Base-by-base conservation (phyloP, 2,329 filamentous ascomycete genomes). In the Penicillium sp. region DNA sequence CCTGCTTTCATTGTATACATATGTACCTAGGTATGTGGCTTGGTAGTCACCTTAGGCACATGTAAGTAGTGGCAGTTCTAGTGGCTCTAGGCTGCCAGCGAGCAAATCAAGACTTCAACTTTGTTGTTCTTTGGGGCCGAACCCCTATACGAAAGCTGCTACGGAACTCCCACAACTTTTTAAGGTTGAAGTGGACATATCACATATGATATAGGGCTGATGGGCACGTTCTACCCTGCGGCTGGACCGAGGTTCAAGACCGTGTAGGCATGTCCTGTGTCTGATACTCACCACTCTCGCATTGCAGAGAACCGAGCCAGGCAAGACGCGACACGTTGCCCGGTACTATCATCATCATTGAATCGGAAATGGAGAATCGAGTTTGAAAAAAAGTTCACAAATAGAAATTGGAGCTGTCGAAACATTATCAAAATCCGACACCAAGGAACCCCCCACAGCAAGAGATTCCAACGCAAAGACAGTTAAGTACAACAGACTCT, bases 341-440 rank as follows among this genome's bases (percentile, higher is more conserved):
- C 8, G 24, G 40, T 29, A 47, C 43, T 34, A 32, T 49, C 31
- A 43, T 35, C 32, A 29, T 49, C 29, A 35, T 31, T 4, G 29
- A 39, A 24, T 26, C 13, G 13, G 16, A 34, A 31, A 22, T 22
- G 34, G 34, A 47, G 14, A 46, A 14, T 40, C 14, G 34, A 37
- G 35, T 45, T 45, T 52, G 46, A 50, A 61, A 65, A 51, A 45
- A 55, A 46, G 42, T 35, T 59, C 53, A 61, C 59, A 65, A 60
- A 60, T 66, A 55, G 59, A 63, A 61, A 66, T 65, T 63, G 59
- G 48, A 61, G 50, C 46, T 62, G 58, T 62, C 38, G 67, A 70
- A 71, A 62, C 60, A 67, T 66, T 64, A 57, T 59, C 61, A 65
- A 55, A 67, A 66, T 62, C 65, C 54, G 50, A 60, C 57, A 57